phyloP scores from a whole-genome alignment of 2,329 filamentous ascomycete genomes.

The Alternaria infectoria region DNA sequence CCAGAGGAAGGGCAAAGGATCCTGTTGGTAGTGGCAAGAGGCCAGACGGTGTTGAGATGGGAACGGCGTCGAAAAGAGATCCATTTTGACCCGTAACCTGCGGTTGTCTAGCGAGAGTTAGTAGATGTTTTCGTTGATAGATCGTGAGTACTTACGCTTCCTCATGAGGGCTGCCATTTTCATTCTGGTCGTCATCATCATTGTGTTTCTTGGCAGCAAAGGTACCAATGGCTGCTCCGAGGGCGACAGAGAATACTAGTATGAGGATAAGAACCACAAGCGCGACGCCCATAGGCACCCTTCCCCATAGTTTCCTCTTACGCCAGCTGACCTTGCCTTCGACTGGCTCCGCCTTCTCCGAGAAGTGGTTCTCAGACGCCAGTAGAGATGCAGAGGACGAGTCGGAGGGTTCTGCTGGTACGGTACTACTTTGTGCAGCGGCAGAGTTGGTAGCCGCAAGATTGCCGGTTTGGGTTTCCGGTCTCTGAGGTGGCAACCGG shows the following conservation, averaged over 20 bases:
- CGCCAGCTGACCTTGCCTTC: constrained; percentile 41
- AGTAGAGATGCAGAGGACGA: constrained; percentile 38
- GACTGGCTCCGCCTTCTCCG: constrained; percentile 38
- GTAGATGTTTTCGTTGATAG: neutral
- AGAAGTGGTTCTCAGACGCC: constrained; percentile 26
- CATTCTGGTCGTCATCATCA: constrained; percentile 19
- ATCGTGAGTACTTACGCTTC: constrained; percentile 36
- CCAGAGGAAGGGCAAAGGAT: constrained; percentile 56
- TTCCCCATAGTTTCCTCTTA: constrained; percentile 55
- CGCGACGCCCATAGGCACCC: constrained; percentile 59
- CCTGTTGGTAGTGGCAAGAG: constrained; percentile 59
- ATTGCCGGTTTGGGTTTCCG: constrained; percentile 41
- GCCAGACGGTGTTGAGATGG: constrained; percentile 54
- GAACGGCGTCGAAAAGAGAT: constrained; percentile 58
- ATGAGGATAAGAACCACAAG: constrained; percentile 55
- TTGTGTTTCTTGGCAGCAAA: constrained; percentile 54
- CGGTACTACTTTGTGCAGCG: constrained; percentile 11
- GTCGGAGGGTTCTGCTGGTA: constrained; percentile 36
- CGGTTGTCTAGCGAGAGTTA: constrained; percentile 39
- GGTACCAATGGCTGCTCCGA: constrained; percentile 62
- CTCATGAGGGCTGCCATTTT: constrained; percentile 23
- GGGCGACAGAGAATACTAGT: constrained; percentile 54
- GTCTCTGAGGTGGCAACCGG: constrained; percentile 37
- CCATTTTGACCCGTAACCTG: constrained; percentile 57
- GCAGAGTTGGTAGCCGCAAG: constrained; percentile 22